Evolutionary conservation across 148 eudicot species (phyloP), one percentile per base, ranked within the genome.

Genomic region (Dysphania ambrosioides): DNA sequence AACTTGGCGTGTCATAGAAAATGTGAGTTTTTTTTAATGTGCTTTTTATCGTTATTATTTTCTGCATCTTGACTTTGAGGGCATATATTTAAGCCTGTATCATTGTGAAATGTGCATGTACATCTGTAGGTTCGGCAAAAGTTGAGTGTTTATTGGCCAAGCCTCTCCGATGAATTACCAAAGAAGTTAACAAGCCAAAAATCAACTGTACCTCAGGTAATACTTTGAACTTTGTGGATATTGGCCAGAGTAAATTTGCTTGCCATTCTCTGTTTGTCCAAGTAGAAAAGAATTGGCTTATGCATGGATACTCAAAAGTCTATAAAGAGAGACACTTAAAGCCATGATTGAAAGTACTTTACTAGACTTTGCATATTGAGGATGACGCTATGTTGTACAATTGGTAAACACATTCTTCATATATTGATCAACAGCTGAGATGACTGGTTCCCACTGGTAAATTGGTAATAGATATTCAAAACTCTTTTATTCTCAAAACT

Each of bases 1-100:
- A 47, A 89, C 99, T 26, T 96, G 97, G 99, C 91, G 89, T 58
- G 90, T 89, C 70, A 96, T 96, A 74, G 79, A 87, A 79, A 76
- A 82, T 81, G 99, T 96, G 79, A 77, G 75, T 35, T 75, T 41
- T n/a, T n/a, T n/a, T n/a, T n/a, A n/a, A 42, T 42, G 47, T 11
- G 47, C 13, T 16, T 15, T 47, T 16, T 47, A 47, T 71, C 55
- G 7, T 24, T 18, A 55, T 29, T 64, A 26, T 44, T 24, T 42
- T 32, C 53, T 26, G 55, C 55, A 60, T 4, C 47, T 44, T 10
- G 8, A n/a, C 42, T 57, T 7, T 13, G 21, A 68, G 23, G 23
- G 29, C 53, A n/a, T 66, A 40, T 4, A 35, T 78, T 49, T 26
- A 8, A 38, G 42, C 30, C 69, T n/a, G 41, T 73, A 41, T 47